Evolutionary conservation across 2,329 filamentous ascomycete genomes (phyloP).

Genomic region (Scedosporium aurantiacum): DNA sequence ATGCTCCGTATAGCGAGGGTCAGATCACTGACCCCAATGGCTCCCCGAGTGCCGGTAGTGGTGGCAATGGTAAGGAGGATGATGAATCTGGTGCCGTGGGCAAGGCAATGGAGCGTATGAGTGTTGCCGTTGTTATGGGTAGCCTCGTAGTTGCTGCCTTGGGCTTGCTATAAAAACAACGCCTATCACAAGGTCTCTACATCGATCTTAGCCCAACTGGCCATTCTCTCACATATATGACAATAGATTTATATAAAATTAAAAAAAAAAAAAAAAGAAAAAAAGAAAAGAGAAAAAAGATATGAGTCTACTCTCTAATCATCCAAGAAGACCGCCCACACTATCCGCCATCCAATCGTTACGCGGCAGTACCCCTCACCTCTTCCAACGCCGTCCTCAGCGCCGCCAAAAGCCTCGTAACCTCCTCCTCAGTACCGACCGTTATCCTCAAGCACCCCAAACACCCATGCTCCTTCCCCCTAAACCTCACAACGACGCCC

Average conservation of each 20-base stretch:
- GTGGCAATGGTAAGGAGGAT: not conserved
- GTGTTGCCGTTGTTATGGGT: not conserved
- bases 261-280: not conserved
- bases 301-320: not conserved
- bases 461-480: constrained; percentile 87
- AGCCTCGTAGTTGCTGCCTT: not conserved
- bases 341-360: not conserved
- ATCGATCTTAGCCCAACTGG: not conserved
- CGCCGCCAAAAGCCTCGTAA: constrained; percentile 64
- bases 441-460: constrained; percentile 83
- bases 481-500: constrained; percentile 86
- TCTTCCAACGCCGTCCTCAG: constrained; percentile 41
- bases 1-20: not conserved
- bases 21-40: not conserved
- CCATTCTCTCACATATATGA: not conserved
- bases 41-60: not conserved
- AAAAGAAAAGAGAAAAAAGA: not conserved
- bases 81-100: not conserved
- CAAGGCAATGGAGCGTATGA: not conserved
- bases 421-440: constrained; percentile 80
- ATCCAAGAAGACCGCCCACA: not conserved
- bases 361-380: constrained; percentile 17
- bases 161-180: not conserved
- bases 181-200: not conserved
- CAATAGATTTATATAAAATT: not conserved